Percentiles rank a stretch among this genome's conserved stretches.
These are phyloP conservation scores for Penicillium sp. DNA, from an alignment of 2,329 filamentous ascomycete species.

Conservation along the genomic window DNA sequence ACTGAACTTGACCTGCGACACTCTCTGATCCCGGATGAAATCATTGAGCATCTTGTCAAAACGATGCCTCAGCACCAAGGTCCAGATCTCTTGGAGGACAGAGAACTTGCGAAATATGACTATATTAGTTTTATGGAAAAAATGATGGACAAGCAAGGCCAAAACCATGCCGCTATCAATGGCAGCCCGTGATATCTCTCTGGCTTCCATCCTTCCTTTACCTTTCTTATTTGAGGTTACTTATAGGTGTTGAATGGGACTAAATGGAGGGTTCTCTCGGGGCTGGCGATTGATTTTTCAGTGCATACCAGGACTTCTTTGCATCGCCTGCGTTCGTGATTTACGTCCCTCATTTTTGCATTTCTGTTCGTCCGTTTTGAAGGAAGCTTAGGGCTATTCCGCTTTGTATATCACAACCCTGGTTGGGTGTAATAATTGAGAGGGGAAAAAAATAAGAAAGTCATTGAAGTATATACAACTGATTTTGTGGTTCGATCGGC, in stretches of 20 bases:
- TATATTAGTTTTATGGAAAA: slow-evolving; percentile 98
- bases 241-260: slow-evolving; percentile 32
- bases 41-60: slow-evolving; percentile 88
- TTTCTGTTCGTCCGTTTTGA: not conserved
- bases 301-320: slow-evolving; percentile 36
- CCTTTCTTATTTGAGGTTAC: slow-evolving; percentile 24
- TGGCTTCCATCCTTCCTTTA: slow-evolving; percentile 16
- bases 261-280: slow-evolving; percentile 26
- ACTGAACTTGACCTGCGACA: slow-evolving; percentile 97
- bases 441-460: not conserved
- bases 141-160: slow-evolving; percentile 60
- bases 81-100: slow-evolving; percentile 83
- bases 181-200: slow-evolving; percentile 18
- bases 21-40: slow-evolving; percentile 92
- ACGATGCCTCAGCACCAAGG: slow-evolving; percentile 86
- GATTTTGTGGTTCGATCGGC: not conserved
- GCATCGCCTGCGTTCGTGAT: slow-evolving; percentile 23
- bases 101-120: slow-evolving; percentile 86
- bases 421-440: not conserved
- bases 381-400: not conserved
- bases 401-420: slow-evolving; percentile 11
- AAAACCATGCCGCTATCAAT: slow-evolving; percentile 28
- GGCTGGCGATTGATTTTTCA: slow-evolving; percentile 27
- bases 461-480: not conserved
- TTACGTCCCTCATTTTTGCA: slow-evolving; percentile 8